Evolutionary conservation across 1,284 basidiomycete genomes (phyloP), one percentile per base, ranked within the genome.

Genomic region (Blastosporella zonata): DNA sequence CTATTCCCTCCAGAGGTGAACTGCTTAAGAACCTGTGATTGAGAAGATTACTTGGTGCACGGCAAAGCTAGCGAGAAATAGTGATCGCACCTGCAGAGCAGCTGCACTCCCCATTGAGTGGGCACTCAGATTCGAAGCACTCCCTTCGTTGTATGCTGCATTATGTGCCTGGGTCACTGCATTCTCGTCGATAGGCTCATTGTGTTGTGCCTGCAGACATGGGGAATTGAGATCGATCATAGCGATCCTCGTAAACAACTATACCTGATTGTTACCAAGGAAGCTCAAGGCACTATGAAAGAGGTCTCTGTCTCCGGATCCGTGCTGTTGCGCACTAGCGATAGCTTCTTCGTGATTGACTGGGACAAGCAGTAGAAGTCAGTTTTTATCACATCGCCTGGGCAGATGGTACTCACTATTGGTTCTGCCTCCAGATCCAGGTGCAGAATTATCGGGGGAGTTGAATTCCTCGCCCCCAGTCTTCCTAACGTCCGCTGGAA

Each of bases 61-160:
- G n/a, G 18, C 18, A 35, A 46, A 27, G 17, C 8, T 10, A 9
- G 5, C 37, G 10, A 27, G 35, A 17, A 21, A 3, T 39, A 29
- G 23, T 15, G 36, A 9, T 25, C 21, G 9, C 57, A 82, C 87
- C 75, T 91, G 79, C 56, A 90, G 52, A 22, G 87, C 87, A 18
- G 87, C 87, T n/a, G 88, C 89, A 48, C 82, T 75, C 23, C 88
- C 87, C 51, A 91, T 67, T 10, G 78, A 75, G 35, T 71, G 67
- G 2, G 88, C 82, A 55, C 70, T 74, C 59, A 90, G 53, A 36
- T 63, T 68, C 39, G 72, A 63, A 0, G 75, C 69, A 40, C 78
- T 71, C 23, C 74, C 75, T 45, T 81, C 60, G 2, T 73, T 60
- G 62, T 87, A 87, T 0, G 76, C 87, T 60, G 79, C 61, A 34